phyloP scores from a whole-genome alignment of 1,139 yeast genomes.

The Eremothecium gossypii region DNA sequence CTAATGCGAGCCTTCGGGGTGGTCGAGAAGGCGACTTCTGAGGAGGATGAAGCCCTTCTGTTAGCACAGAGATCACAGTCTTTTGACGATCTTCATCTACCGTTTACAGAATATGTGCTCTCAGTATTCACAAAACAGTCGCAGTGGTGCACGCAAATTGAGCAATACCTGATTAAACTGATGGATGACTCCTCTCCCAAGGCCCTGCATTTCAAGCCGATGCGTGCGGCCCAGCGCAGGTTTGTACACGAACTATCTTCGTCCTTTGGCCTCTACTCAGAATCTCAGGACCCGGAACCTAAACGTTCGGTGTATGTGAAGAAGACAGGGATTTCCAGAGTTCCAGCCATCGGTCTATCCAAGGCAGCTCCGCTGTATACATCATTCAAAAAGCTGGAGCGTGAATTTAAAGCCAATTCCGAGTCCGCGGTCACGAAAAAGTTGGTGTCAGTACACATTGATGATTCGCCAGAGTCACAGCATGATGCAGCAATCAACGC shows the following conservation, averaged over 20 bases:
- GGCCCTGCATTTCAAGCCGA: slow-evolving; percentile 56
- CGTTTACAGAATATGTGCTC: slow-evolving; percentile 40
- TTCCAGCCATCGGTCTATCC: slow-evolving; percentile 24
- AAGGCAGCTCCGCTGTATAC: slow-evolving; percentile 30
- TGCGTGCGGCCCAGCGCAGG: slow-evolving; percentile 58
- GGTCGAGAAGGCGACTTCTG: slow-evolving; percentile 8
- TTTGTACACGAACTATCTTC: slow-evolving; percentile 64
- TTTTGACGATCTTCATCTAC: slow-evolving; percentile 23
- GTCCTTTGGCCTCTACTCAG: slow-evolving; percentile 50
- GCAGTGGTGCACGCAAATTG: slow-evolving; percentile 60
- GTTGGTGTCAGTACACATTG: slow-evolving; percentile 16
- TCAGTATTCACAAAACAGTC: slow-evolving; percentile 41
- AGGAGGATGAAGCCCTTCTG: slow-evolving; percentile 15
- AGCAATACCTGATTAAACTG: slow-evolving; percentile 42
- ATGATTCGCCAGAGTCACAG: slow-evolving; percentile 7
- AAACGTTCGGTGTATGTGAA: slow-evolving; percentile 60
- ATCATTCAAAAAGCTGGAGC: slow-evolving; percentile 30
- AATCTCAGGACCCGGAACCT: slow-evolving; percentile 79
- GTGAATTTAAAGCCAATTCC: slow-evolving; percentile 27
- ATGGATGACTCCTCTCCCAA: slow-evolving; percentile 32
- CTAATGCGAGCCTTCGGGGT: slow-evolving; percentile 54
- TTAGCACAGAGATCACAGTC: slow-evolving; percentile 13
- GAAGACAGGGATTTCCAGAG: slow-evolving; percentile 26
- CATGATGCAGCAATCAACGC: slow-evolving; percentile 35
- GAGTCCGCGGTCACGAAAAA: slow-evolving; percentile 20